These are phyloP conservation scores for Aleurites moluccanus DNA, from an alignment of 441 rosid species.

Conservation along the genomic window DNA sequence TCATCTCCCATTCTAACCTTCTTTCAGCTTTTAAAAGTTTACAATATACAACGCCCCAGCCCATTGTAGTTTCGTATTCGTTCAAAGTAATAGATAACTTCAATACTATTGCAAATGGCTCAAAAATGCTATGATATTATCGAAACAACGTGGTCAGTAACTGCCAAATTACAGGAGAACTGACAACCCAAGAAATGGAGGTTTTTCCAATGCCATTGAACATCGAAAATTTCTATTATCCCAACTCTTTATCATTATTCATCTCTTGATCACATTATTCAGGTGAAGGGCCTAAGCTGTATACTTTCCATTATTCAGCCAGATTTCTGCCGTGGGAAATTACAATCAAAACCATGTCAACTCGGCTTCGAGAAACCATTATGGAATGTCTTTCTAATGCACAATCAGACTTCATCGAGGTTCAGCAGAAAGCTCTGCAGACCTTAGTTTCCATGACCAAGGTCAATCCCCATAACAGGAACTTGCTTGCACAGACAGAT, in stretches of 20 bases:
- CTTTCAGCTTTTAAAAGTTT: not conserved
- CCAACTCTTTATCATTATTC: not conserved
- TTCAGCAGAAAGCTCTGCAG: conserved; percentile 47
- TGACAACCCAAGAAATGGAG: conserved; percentile 21
- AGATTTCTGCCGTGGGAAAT: not conserved
- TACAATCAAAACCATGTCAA: conserved; percentile 26
- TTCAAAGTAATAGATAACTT: not conserved
- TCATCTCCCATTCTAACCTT: too few species aligned
- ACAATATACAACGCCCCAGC: not conserved
- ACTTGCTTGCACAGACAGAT: conserved; percentile 41
- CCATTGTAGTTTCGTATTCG: not conserved
- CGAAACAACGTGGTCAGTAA: not conserved
- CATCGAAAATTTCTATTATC: conserved; percentile 20
- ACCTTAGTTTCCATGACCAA: conserved; percentile 46
- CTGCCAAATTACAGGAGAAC: not conserved
- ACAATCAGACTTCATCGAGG: conserved; percentile 34
- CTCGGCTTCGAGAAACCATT: conserved; percentile 37
- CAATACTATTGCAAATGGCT: not conserved
- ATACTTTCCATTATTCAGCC: not conserved
- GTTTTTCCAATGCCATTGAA: conserved; percentile 27
- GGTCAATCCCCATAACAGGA: conserved; percentile 48
- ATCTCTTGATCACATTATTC: not conserved
- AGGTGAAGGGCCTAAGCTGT: not conserved
- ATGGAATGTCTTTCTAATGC: conserved; percentile 31
- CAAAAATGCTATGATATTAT: not conserved